A percentile compares a stretch with the other conserved stretches of the same genome.
Conservation (phyloP, 257 asterid genomes). For the Solanum chmielewskii region DNA sequence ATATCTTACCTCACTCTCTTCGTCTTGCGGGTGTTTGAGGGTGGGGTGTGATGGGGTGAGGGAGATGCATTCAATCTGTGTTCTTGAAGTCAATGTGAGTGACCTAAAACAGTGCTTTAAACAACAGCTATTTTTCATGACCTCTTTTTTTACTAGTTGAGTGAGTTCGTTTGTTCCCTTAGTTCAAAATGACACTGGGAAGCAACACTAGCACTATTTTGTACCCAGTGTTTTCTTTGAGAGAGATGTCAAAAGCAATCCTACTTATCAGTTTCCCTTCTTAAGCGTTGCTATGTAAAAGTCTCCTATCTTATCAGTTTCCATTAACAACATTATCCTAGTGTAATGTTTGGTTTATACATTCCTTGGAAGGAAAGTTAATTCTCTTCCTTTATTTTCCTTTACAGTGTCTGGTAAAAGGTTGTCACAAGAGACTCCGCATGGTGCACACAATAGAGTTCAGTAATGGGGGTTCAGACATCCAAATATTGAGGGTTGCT, state of each 20-base stretch:
- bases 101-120: not conserved
- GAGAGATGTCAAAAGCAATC: not conserved
- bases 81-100: not conserved
- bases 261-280: not conserved
- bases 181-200: not conserved
- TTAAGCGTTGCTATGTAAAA: not conserved
- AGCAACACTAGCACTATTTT: not conserved
- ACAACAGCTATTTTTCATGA: not conserved
- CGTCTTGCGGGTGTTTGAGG: not conserved
- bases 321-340: not conserved
- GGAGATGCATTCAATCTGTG: not conserved
- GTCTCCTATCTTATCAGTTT: not conserved
- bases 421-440: slow-evolving; percentile 93
- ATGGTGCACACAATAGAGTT: slow-evolving; percentile 93
- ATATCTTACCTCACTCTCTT: not conserved
- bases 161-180: not conserved
- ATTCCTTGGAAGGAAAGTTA: not conserved
- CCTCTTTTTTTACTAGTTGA: not conserved
- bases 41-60: not conserved
- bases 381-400: not conserved
- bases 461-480: slow-evolving; percentile 82
- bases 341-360: not conserved
- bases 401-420: slow-evolving; percentile 86
- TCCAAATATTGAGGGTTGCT: slow-evolving; percentile 91
- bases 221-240: not conserved